Percentiles rank a stretch among this genome's conserved stretches.
These are phyloP conservation scores for Aureobasidium sp. DNA, from an alignment of 2,329 filamentous ascomycete genomes.

Conservation along the genomic window DNA sequence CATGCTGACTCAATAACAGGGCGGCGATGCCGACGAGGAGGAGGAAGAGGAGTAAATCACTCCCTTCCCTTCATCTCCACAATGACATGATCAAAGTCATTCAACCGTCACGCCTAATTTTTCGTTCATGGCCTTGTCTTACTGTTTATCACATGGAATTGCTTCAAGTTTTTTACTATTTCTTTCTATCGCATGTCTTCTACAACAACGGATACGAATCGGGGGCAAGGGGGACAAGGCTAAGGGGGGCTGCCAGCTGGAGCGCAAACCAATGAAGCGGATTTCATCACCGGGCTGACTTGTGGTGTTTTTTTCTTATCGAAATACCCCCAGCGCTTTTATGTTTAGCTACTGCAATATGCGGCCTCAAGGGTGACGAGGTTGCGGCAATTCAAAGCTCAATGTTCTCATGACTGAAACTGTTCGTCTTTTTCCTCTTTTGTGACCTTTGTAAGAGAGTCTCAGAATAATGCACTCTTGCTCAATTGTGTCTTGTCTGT, in stretches of 20 bases:
- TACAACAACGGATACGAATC: background rate
- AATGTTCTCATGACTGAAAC: background rate
- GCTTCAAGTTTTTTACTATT: conserved; percentile 4
- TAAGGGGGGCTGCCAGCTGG: background rate
- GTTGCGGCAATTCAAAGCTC: background rate
- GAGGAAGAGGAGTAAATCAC: conserved; percentile 28
- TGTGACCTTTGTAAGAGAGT: background rate
- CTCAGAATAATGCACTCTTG: too few species aligned
- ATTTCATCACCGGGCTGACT: background rate
- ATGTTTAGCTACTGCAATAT: conserved; percentile 1
- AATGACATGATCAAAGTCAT: conserved; percentile 1
- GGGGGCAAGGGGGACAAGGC: background rate
- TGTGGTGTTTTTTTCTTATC: background rate
- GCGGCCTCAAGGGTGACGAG: background rate
- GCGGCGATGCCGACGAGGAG: conserved; percentile 24
- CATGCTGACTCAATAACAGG: conserved; percentile 16
- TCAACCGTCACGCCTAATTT: conserved; percentile 9
- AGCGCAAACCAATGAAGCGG: background rate
- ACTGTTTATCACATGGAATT: conserved; percentile 7
- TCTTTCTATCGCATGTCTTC: conserved; percentile 4
- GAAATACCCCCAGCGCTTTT: background rate
- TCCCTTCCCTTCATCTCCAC: background rate
- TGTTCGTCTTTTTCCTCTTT: background rate
- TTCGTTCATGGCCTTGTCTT: conserved; percentile 11
- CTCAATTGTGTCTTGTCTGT: too few species aligned